Conservation (phyloP, 352 stramenopile species). For the Phytophthora sojae region DNA sequence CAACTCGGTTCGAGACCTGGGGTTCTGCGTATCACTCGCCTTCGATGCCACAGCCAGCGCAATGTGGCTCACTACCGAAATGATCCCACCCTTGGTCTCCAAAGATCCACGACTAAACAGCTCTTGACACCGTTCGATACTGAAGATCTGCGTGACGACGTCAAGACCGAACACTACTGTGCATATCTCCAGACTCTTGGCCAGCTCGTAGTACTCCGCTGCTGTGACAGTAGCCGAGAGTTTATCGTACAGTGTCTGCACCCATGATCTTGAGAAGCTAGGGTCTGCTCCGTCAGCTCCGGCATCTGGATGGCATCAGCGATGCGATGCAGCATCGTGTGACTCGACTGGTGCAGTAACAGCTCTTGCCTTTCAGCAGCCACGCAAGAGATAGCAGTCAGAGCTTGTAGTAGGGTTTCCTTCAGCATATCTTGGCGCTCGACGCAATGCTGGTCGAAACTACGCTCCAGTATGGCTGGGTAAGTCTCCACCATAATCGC, state of each 20-base stretch:
- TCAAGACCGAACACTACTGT: conserved; percentile 23
- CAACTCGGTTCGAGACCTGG: not conserved
- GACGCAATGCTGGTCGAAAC: not conserved
- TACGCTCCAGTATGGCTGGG: not conserved
- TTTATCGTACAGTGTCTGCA: conserved; percentile 7
- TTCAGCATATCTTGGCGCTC: not conserved
- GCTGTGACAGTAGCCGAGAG: not conserved
- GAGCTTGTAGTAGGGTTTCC: not conserved
- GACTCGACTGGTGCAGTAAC: conserved; percentile 40
- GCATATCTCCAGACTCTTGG: conserved; percentile 5
- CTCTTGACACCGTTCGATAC: conserved; percentile 28
- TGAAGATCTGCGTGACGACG: conserved; percentile 26
- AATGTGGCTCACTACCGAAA: conserved; percentile 26
- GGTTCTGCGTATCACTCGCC: conserved; percentile 2
- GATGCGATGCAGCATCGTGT: conserved; percentile 46
- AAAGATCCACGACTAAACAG: conserved; percentile 15
- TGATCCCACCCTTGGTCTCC: conserved; percentile 15
- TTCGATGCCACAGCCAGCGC: conserved; percentile 14
- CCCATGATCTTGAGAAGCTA: conserved; percentile 8
- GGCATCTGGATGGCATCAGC: conserved; percentile 42
- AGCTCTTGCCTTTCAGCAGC: conserved; percentile 42
- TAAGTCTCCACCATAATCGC: conserved; percentile 5
- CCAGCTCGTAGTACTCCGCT: not conserved
- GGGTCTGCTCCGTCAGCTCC: conserved; percentile 22
- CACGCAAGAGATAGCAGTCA: conserved; percentile 4